A percentile compares a stretch with the other conserved stretches of the same genome.
Evolutionary conservation across 352 stramenopile species (phyloP).

Genomic region (Globisporangium nodosum): DNA sequence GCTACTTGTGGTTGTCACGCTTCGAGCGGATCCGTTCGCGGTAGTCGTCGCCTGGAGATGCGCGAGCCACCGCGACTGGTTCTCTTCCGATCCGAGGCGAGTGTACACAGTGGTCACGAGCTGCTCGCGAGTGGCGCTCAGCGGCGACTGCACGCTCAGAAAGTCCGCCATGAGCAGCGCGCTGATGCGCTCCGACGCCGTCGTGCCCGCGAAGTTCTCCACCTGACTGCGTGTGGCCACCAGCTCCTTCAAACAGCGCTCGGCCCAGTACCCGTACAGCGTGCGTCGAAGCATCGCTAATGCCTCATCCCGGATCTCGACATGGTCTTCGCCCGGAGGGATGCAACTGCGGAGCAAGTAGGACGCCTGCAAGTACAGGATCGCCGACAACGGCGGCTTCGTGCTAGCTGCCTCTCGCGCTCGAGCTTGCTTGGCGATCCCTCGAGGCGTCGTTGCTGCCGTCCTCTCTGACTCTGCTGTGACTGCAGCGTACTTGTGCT

Average conservation of each 20-base stretch:
- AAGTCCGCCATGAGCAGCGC: constrained; percentile 75
- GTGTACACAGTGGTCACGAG: constrained; percentile 61
- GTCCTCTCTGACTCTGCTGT: not conserved
- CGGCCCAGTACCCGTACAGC: constrained; percentile 54
- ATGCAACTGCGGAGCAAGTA: constrained; percentile 57
- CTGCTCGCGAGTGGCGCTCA: constrained; percentile 24
- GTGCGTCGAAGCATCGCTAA: constrained; percentile 36
- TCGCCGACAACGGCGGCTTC: not conserved
- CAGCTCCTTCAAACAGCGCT: constrained; percentile 49
- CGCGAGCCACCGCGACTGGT: constrained; percentile 31
- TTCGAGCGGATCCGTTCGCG: not conserved
- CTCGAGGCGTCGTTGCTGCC: not conserved
- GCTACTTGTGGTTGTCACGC: not conserved
- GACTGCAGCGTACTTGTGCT: constrained; percentile 22
- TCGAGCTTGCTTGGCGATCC: not conserved
- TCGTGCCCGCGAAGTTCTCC: constrained; percentile 22
- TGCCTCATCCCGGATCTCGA: constrained; percentile 29
- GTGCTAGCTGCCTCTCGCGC: not conserved
- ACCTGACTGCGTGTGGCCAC: constrained; percentile 31
- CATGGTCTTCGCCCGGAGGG: constrained; percentile 39
- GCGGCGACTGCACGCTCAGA: constrained; percentile 54
- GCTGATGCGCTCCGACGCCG: constrained; percentile 35
- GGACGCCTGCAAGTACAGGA: constrained; percentile 51
- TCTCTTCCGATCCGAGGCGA: constrained; percentile 40
- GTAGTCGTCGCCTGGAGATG: constrained; percentile 19